A percentile compares a stretch with the other conserved stretches of the same genome.
phyloP scores from a whole-genome alignment of 2,329 filamentous ascomycete species.

The Fusarium setosum region DNA sequence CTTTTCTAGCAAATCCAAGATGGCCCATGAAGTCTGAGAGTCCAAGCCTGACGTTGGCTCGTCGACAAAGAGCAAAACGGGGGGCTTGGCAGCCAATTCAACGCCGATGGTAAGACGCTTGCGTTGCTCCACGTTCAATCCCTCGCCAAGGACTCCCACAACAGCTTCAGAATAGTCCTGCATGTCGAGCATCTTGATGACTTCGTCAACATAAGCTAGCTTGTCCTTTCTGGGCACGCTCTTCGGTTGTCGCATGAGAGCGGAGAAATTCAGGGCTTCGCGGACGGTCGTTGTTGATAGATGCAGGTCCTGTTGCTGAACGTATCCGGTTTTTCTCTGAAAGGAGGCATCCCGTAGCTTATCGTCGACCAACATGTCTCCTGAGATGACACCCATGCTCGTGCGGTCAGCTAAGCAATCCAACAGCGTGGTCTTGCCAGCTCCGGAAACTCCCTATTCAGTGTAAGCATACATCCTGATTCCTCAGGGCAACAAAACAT shows the following conservation, averaged over 20 bases:
- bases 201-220: conserved; percentile 83
- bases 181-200: conserved; percentile 73
- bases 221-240: conserved; percentile 76
- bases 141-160: conserved; percentile 68
- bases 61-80: conserved; percentile 68
- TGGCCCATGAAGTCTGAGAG: conserved; percentile 69
- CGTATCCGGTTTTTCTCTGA: conserved; percentile 88
- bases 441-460: conserved; percentile 71
- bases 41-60: conserved; percentile 70
- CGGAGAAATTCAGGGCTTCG: conserved; percentile 85
- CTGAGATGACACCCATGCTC: conserved; percentile 85
- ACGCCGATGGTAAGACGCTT: conserved; percentile 69
- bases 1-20: conserved; percentile 67
- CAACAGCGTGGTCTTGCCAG: conserved; percentile 87
- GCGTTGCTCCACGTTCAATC: conserved; percentile 68
- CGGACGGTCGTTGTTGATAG: conserved; percentile 83
- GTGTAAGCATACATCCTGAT: neutral
- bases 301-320: conserved; percentile 90
- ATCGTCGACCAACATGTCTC: conserved; percentile 76
- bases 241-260: conserved; percentile 82
- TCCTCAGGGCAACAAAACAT: fast-evolving
- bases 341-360: conserved; percentile 79
- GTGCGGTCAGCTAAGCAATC: conserved; percentile 85
- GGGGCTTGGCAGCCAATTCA: conserved; percentile 63
- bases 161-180: conserved; percentile 71